These are phyloP conservation scores for Boletellus ananas DNA, from an alignment of 768 basidiomycete genomes.

Conservation along the genomic window DNA sequence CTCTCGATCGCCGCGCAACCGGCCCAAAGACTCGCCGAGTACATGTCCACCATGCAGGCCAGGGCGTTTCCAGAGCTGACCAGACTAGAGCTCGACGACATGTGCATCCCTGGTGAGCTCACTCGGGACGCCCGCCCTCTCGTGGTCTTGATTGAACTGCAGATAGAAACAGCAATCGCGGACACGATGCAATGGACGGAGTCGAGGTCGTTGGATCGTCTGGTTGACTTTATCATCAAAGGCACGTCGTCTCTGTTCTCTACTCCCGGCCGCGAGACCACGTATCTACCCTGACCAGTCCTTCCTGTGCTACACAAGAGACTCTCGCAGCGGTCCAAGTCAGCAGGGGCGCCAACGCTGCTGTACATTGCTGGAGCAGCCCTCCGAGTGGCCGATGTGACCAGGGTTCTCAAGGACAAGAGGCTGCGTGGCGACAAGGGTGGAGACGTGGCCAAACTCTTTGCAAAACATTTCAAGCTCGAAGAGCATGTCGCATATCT, in stretches of 20 bases:
- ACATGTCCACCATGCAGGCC: conserved; percentile 61
- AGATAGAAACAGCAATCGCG: conserved; percentile 67
- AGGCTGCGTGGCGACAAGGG: conserved; percentile 75
- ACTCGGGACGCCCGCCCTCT: background rate
- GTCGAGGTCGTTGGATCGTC: conserved; percentile 64
- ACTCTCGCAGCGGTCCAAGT: conserved; percentile 71
- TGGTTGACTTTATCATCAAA: conserved; percentile 73
- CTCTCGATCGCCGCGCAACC: conserved; percentile 54
- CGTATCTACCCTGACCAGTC: conserved; percentile 35
- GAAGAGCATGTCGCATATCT: conserved; percentile 84
- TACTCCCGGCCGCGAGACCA: background rate
- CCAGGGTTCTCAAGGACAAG: conserved; percentile 66
- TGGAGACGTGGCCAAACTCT: conserved; percentile 91
- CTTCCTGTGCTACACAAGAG: conserved; percentile 66
- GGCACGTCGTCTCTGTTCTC: conserved; percentile 40
- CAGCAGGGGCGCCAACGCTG: conserved; percentile 80
- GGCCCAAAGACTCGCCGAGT: conserved; percentile 55
- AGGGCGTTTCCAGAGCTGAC: conserved; percentile 69
- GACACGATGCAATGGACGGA: conserved; percentile 75
- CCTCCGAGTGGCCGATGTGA: conserved; percentile 85
- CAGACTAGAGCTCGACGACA: conserved; percentile 74
- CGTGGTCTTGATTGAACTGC: conserved; percentile 45
- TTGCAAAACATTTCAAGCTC: conserved; percentile 92
- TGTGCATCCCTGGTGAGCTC: conserved; percentile 68
- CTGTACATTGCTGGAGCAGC: conserved; percentile 87